Conservation (phyloP, 1,284 basidiomycete genomes). For the Sporisorium exsertum region DNA sequence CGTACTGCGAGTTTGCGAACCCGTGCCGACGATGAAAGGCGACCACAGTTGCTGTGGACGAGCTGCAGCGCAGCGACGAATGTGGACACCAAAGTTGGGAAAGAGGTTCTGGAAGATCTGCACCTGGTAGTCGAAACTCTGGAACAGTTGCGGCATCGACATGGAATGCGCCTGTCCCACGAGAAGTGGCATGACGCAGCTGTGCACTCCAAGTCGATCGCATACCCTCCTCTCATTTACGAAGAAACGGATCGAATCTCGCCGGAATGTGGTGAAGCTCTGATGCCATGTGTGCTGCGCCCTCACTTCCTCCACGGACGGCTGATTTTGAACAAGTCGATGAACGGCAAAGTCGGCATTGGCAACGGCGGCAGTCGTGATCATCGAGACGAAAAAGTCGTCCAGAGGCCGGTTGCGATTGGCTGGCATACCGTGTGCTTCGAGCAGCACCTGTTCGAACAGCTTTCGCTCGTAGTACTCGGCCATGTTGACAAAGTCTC, state of each 20-base stretch:
- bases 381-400: slow-evolving; percentile 33
- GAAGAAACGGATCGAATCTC: slow-evolving; percentile 25
- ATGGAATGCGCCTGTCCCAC: slow-evolving; percentile 26
- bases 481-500: slow-evolving; percentile 23
- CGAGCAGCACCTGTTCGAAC: slow-evolving; percentile 26
- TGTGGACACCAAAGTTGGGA: slow-evolving; percentile 41
- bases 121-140: slow-evolving; percentile 24
- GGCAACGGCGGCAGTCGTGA: slow-evolving; percentile 24
- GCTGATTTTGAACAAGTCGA: slow-evolving; percentile 15
- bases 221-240: slow-evolving; percentile 28
- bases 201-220: slow-evolving; percentile 33
- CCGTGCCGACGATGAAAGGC: not conserved
- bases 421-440: slow-evolving; percentile 28
- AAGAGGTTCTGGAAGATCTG: slow-evolving; percentile 42
- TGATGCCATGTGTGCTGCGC: slow-evolving; percentile 24
- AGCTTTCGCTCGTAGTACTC: slow-evolving; percentile 40
- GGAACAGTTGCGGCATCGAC: slow-evolving; percentile 20
- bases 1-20: not conserved
- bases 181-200: slow-evolving; percentile 25
- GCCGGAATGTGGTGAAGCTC: slow-evolving; percentile 27
- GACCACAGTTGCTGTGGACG: slow-evolving; percentile 1
- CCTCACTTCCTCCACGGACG: slow-evolving; percentile 3
- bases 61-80: slow-evolving; percentile 29
- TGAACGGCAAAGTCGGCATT: slow-evolving; percentile 25
- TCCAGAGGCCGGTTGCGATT: slow-evolving; percentile 35